Conservation (phyloP, 257 asterid species). For the Fraxinus quadrangulata region DNA sequence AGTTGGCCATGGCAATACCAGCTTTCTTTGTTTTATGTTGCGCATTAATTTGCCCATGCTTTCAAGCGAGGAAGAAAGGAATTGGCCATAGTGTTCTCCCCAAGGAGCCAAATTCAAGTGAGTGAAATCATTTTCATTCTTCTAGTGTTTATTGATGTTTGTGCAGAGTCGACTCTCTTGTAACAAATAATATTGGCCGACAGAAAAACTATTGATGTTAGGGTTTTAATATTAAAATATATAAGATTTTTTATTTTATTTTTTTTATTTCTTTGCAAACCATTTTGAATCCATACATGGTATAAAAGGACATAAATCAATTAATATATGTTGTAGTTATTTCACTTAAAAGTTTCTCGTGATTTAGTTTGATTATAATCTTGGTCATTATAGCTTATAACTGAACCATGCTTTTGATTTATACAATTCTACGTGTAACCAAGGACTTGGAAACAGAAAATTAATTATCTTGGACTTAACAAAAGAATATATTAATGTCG, state of each 20-base stretch:
- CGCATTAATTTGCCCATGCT: conserved; percentile 78
- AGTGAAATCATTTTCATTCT: conserved; percentile 37
- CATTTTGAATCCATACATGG: not conserved
- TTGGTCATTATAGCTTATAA: not conserved
- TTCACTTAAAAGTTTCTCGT: not conserved
- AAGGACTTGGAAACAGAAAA: not conserved
- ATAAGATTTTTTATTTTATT: not conserved
- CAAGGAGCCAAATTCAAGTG: conserved; percentile 74
- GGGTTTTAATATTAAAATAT: not conserved
- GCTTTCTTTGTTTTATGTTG: conserved; percentile 73
- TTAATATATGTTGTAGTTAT: not conserved
- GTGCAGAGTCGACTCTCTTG: not conserved
- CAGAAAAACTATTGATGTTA: not conserved
- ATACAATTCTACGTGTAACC: not conserved
- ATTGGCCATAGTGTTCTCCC: conserved; percentile 54
- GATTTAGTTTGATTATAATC: not conserved
- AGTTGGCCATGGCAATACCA: conserved; percentile 65
- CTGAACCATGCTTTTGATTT: not conserved
- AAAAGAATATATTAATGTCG: not conserved
- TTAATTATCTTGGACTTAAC: not conserved
- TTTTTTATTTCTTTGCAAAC: not conserved
- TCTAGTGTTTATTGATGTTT: conserved; percentile 1
- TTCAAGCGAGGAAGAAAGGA: conserved; percentile 67
- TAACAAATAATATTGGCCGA: not conserved
- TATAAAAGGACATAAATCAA: not conserved